Conservation (phyloP, 2,329 filamentous ascomycete species). For the Neopestalotiopsis clavispora region DNA sequence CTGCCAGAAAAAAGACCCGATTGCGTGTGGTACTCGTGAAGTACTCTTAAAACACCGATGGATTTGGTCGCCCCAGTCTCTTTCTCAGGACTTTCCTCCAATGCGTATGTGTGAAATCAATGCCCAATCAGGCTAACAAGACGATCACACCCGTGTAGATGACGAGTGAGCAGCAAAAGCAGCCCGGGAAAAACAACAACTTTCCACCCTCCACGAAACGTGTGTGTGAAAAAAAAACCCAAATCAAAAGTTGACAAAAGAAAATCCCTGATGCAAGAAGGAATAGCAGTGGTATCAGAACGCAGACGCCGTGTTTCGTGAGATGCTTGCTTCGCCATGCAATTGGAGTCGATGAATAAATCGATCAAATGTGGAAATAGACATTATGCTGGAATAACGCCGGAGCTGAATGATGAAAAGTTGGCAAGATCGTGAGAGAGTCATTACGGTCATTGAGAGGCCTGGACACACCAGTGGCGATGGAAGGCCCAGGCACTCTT, state of each 20-base stretch:
- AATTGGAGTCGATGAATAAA: constrained; percentile 38
- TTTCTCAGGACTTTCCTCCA: neutral
- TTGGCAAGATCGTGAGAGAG: constrained; percentile 17
- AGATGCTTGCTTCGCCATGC: constrained; percentile 45
- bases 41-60: neutral
- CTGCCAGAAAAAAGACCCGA: neutral
- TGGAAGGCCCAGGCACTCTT: constrained; percentile 99
- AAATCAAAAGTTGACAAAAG: constrained; percentile 21
- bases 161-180: neutral
- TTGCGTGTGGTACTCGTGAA: neutral
- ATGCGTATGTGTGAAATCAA: neutral
- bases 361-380: constrained; percentile 33
- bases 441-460: constrained; percentile 47
- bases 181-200: constrained; percentile 1
- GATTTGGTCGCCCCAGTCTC: neutral
- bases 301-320: constrained; percentile 42
- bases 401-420: constrained; percentile 31
- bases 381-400: constrained; percentile 41
- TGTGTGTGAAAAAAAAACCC: neutral
- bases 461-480: constrained; percentile 93
- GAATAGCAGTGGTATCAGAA: constrained; percentile 43
- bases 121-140: neutral
- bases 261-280: constrained; percentile 37
- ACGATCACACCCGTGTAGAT: neutral
- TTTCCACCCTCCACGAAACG: neutral